A percentile compares a stretch with the other conserved stretches of the same genome.
Conservation (phyloP, 371 early-diverging fungal genomes). For the Capillidium heterosporum region DNA sequence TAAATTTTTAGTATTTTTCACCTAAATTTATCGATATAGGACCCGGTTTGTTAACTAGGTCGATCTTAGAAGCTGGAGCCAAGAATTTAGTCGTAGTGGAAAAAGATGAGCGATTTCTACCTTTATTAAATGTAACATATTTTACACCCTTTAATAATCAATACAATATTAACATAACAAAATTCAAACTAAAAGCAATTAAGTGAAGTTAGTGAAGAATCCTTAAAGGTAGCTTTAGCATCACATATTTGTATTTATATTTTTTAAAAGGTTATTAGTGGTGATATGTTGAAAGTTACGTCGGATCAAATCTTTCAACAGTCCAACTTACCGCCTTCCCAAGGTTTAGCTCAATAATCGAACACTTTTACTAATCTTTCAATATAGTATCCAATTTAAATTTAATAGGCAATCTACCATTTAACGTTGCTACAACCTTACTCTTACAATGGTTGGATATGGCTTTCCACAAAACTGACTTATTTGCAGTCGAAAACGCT, state of each 20-base stretch:
- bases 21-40: conserved; percentile 15
- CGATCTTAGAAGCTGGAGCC: conserved; percentile 49
- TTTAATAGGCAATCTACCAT: conserved; percentile 66
- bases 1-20: conserved; percentile 7
- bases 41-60: conserved; percentile 61
- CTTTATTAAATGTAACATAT: conserved; percentile 32
- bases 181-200: conserved; percentile 29
- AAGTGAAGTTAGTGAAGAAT: conserved; percentile 27
- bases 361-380: neutral
- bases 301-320: conserved; percentile 23
- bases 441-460: conserved; percentile 54
- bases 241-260: neutral
- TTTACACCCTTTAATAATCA: neutral
- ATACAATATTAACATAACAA: neutral
- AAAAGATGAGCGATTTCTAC: conserved; percentile 56
- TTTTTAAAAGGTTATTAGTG: conserved; percentile 24
- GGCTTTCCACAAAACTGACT: conserved; percentile 27
- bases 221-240: conserved; percentile 17
- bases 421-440: conserved; percentile 54
- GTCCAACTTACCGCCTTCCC: neutral
- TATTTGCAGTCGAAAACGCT: conserved; percentile 29
- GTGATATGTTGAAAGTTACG: conserved; percentile 40
- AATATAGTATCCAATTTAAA: conserved; percentile 14
- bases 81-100: conserved; percentile 51
- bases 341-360: neutral